Percentiles rank a stretch among this genome's conserved stretches.
Conservation (phyloP, 768 basidiomycete species). For the Neoboletus subvelutipes region DNA sequence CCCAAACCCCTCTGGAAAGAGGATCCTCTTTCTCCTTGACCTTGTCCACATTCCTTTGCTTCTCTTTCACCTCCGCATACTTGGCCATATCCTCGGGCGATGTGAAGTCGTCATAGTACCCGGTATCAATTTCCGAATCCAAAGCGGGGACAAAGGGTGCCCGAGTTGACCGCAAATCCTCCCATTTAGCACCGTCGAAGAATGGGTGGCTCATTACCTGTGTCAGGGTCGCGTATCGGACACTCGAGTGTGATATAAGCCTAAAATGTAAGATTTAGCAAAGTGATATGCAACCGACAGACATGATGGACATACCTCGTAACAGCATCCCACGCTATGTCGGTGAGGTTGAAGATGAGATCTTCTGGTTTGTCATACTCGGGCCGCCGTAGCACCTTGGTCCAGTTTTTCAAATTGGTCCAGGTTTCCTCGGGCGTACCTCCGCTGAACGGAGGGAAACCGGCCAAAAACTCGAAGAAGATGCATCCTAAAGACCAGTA, state of each 20-base stretch:
- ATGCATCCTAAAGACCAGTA: slow-evolving; percentile 99
- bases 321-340: slow-evolving; percentile 92
- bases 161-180: slow-evolving; percentile 66
- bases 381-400: slow-evolving; percentile 84
- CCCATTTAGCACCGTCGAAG: slow-evolving; percentile 77
- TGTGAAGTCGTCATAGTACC: slow-evolving; percentile 92
- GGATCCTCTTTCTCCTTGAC: slow-evolving; percentile 87
- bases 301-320: slow-evolving; percentile 54
- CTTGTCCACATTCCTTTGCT: slow-evolving; percentile 89
- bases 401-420: slow-evolving; percentile 99
- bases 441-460: slow-evolving; percentile 98
- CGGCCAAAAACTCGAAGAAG: slow-evolving; percentile 93
- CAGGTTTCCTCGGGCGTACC: slow-evolving; percentile 96
- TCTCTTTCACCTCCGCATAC: slow-evolving; percentile 97
- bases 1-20: slow-evolving; percentile 77
- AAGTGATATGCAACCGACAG: background rate
- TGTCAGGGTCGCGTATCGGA: slow-evolving; percentile 71
- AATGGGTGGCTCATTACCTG: slow-evolving; percentile 81
- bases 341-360: slow-evolving; percentile 91
- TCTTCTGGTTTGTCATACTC: slow-evolving; percentile 97
- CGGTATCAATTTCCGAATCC: slow-evolving; percentile 92
- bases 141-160: slow-evolving; percentile 95
- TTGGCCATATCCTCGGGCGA: slow-evolving; percentile 95
- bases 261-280: slow-evolving; percentile 36
- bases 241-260: slow-evolving; percentile 83